These are phyloP conservation scores for Geosmithia morbida DNA, from an alignment of 2,329 filamentous ascomycete genomes.

Conservation along the genomic window DNA sequence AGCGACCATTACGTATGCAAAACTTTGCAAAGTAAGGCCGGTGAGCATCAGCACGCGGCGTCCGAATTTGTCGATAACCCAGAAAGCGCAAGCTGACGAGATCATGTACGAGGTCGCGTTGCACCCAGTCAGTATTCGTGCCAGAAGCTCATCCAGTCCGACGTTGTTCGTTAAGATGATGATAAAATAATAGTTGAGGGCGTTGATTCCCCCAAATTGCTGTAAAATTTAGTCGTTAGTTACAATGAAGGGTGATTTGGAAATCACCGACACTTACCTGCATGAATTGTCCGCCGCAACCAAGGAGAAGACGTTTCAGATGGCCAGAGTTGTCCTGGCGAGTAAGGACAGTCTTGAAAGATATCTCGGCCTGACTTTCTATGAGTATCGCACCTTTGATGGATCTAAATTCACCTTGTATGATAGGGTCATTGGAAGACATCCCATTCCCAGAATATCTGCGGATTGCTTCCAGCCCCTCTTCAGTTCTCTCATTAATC, in stretches of 20 bases:
- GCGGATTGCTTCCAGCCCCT: slow-evolving; percentile 1
- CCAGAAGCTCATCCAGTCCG: slow-evolving; percentile 2
- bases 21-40: slow-evolving; percentile 1
- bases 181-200: slow-evolving; percentile 13
- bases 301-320: slow-evolving; percentile 1
- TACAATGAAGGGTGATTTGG: not conserved
- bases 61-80: slow-evolving; percentile 3
- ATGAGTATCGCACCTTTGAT: slow-evolving; percentile 1
- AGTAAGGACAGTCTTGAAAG: not conserved
- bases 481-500: not conserved
- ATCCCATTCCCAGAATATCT: slow-evolving; percentile 1
- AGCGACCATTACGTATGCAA: slow-evolving; percentile 1
- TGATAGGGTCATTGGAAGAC: not conserved
- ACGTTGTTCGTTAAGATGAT: slow-evolving; percentile 5
- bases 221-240: not conserved
- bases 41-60: slow-evolving; percentile 2
- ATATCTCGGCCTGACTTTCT: not conserved
- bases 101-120: slow-evolving; percentile 10
- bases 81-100: slow-evolving; percentile 3
- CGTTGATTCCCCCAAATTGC: slow-evolving; percentile 12
- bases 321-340: not conserved
- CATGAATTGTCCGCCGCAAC: slow-evolving; percentile 2
- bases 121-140: slow-evolving; percentile 4
- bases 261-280: not conserved
- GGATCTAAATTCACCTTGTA: not conserved